phyloP scores from a whole-genome alignment of 2,329 filamentous ascomycete genomes.

The Colletotrichum sp. region DNA sequence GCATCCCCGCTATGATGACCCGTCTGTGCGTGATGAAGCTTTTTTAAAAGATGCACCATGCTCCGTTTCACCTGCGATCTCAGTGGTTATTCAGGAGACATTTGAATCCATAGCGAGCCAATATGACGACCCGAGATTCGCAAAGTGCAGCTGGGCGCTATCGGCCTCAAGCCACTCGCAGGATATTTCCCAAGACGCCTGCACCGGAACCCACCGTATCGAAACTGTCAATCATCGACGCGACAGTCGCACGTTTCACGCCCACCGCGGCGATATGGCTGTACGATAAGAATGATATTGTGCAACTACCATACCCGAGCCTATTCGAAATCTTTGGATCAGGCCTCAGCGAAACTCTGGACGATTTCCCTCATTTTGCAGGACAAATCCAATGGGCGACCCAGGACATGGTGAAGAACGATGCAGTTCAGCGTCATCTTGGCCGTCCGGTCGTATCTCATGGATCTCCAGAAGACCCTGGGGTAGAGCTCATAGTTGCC shows the following conservation, averaged over 20 bases:
- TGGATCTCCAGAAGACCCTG: slow-evolving; percentile 41
- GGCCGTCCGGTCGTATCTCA: slow-evolving; percentile 40
- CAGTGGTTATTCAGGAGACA: background rate
- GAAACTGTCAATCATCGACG: slow-evolving; percentile 46
- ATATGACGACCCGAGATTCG: background rate
- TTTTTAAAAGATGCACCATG: background rate
- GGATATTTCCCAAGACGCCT: background rate
- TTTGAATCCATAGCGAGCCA: background rate
- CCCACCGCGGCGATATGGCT: slow-evolving; percentile 49
- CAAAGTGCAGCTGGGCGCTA: background rate
- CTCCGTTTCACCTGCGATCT: background rate
- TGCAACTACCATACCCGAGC: background rate
- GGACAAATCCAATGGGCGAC: slow-evolving; percentile 44
- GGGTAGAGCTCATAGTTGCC: slow-evolving; percentile 43
- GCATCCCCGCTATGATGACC: background rate
- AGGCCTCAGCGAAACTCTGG: slow-evolving; percentile 38
- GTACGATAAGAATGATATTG: slow-evolving; percentile 34
- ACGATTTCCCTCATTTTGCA: slow-evolving; percentile 46
- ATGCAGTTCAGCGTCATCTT: slow-evolving; percentile 31
- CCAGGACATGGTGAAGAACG: slow-evolving; percentile 23
- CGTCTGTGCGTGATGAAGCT: background rate
- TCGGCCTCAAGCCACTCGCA: background rate
- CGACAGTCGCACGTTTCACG: slow-evolving; percentile 44
- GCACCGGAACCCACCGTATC: background rate
- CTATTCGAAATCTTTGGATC: background rate